phyloP scores from a whole-genome alignment of 352 stramenopile species.

The Phytophthora ramorum region DNA sequence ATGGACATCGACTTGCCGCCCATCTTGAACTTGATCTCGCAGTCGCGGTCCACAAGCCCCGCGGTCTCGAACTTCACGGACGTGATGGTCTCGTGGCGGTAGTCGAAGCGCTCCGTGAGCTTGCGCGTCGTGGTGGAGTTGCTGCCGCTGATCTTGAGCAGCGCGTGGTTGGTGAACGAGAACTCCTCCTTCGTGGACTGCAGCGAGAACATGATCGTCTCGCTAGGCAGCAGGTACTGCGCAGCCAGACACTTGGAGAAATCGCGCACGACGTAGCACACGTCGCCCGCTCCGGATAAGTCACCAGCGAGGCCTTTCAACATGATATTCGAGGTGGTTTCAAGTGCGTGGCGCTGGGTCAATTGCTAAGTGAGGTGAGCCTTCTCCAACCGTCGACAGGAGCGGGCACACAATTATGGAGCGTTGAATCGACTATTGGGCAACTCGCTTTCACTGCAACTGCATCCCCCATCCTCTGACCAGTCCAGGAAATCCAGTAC shows the following conservation, averaged over 20 bases:
- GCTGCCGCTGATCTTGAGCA: slow-evolving; percentile 47
- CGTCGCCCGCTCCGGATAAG: slow-evolving; percentile 59
- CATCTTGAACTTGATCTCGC: slow-evolving; percentile 67
- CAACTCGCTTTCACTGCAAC: neutral
- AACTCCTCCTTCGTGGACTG: slow-evolving; percentile 71
- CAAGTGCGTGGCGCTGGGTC: slow-evolving; percentile 1
- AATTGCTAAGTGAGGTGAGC: slow-evolving; percentile 17
- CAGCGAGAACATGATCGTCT: slow-evolving; percentile 60
- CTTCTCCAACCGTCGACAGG: neutral
- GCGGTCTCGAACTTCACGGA: slow-evolving; percentile 59
- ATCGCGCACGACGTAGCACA: slow-evolving; percentile 53
- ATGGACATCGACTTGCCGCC: slow-evolving; percentile 52
- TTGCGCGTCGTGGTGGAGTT: slow-evolving; percentile 64
- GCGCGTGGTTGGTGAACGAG: slow-evolving; percentile 66
- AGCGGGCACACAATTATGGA: too few relatives aligned
- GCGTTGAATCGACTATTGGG: slow-evolving; percentile 15
- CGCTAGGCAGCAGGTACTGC: slow-evolving; percentile 52
- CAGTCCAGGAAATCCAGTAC: slow-evolving; percentile 19
- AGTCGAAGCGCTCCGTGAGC: slow-evolving; percentile 56
- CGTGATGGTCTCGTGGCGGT: slow-evolving; percentile 37
- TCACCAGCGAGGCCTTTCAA: slow-evolving; percentile 63
- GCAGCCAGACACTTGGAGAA: slow-evolving; percentile 43
- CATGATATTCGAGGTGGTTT: slow-evolving; percentile 31
- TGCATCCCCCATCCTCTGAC: slow-evolving; percentile 12
- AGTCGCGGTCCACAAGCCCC: slow-evolving; percentile 57